Base-by-base conservation (phyloP, 164 flowering plant species). In the Vitis rotundifolia region DNA sequence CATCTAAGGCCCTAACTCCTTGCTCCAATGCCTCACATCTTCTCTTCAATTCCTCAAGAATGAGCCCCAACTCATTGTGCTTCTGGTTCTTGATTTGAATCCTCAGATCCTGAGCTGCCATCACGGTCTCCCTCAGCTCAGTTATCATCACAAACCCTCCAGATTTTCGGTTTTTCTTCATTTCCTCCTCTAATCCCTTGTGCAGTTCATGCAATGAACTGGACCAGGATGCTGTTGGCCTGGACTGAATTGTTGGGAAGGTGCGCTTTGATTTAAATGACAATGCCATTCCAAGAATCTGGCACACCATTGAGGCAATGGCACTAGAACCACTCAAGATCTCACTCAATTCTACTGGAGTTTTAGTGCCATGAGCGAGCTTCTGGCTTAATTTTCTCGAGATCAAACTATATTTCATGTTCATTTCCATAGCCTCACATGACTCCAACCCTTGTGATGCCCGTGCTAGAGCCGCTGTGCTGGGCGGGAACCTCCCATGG, bases 231-330 rank as follows among this genome's bases (percentile, higher is more conserved):
- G 69, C 22, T 1, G 56, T 58, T 4, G 18, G 54, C 3, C 26
- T 22, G 13, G 47, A 7, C 31, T 69, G 72, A 19, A 8, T 9
- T 3, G n/a, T 37, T 0, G 73, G 75, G 18, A 78, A 61, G 19
- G 75, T 58, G 11, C 79, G 68, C 51, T 74, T 76, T 2, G 80
- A 69, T 28, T 68, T 79, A 69, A 82, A 82, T 2, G 85, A 82
- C 9, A 82, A 63, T n/a, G 72, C 68, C 14, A 59, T 49, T 3
- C 70, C 77, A 28, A 78, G 68, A 9, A 63, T 8, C 5, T 75
- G 74, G 28, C 78, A 71, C 1, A 54, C 77, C 13, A 75, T 67
- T 10, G 70, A 68, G 1, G 80, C 68, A 7, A 77, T 16, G 4
- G 75, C 68, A 60, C 71, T 82, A 11, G 85, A 76, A 8, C 77